phyloP scores from a whole-genome alignment of 805 yeast species.

The Candida sithepensis region DNA sequence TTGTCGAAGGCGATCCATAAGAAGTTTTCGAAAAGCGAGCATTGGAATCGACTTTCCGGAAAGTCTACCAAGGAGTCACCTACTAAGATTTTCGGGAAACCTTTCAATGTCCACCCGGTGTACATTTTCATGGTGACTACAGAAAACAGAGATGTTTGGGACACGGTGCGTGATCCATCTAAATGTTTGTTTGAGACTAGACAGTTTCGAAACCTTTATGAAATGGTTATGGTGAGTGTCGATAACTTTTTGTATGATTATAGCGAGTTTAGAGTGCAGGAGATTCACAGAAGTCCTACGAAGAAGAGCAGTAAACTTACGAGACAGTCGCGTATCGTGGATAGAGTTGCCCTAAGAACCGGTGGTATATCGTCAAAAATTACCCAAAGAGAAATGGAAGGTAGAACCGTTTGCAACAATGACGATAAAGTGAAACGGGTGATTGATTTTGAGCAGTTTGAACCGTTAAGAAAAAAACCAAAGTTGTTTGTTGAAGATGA shows the following conservation, averaged over 20 bases:
- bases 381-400: conserved; percentile 1
- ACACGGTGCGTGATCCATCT: conserved; percentile 38
- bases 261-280: background rate
- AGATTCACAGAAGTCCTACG: background rate
- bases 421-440: background rate
- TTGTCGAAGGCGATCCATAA: conserved; percentile 23
- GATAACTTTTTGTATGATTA: conserved; percentile 22
- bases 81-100: conserved; percentile 28
- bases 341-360: conserved; percentile 3
- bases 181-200: conserved; percentile 30
- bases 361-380: conserved; percentile 2
- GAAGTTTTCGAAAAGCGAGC: conserved; percentile 22
- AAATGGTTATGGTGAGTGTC: conserved; percentile 31
- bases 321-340: background rate
- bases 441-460: conserved; percentile 3
- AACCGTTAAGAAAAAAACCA: background rate
- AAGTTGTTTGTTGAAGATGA: background rate
- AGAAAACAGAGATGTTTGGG: conserved; percentile 23
- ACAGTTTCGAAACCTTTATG: conserved; percentile 24
- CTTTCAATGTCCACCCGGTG: conserved; percentile 36
- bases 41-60: conserved; percentile 6
- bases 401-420: background rate
- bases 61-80: conserved; percentile 12
- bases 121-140: conserved; percentile 32
- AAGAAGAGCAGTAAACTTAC: background rate